Evolutionary conservation across 1,284 basidiomycete genomes (phyloP), one percentile per base, ranked within the genome.

Genomic region (Ceratobasidium sp.): DNA sequence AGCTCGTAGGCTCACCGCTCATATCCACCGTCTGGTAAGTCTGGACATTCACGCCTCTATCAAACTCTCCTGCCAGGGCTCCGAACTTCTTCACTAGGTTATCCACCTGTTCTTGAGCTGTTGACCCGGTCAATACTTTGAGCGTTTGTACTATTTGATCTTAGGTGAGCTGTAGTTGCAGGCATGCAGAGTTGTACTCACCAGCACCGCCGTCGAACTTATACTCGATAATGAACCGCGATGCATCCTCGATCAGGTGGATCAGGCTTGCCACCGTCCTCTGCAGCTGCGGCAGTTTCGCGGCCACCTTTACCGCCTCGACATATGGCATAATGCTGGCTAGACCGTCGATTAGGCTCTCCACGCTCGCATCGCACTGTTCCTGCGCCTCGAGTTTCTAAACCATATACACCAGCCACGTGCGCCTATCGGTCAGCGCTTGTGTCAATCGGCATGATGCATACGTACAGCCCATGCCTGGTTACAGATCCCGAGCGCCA

Each of bases 41-140:
- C 31, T 62, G 59, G 4, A 62, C 39, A 39, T 22, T 22, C 6
- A 62, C 13, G 3, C 59, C 59, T 11, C 59, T 37, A 43, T 62
- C 59, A 19, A 62, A 62, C 5, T 11, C 22, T 14, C 43, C 59
- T 37, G 22, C 43, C 11, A 62, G n/a, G 9, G 4, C 39, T n/a
- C 24, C 2, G 2, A 62, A 24, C 24, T 43, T 22, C 3, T 9
- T 19, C 19, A 39, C 5, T 7, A 62, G 8, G 11, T 41, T 8
- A n/a, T 62, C 16, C 8, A 62, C 59, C n/a, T 62, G 59, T 6
- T 43, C 59, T 24, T 62, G 59, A 8, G 59, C 59, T 1, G 14
- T 43, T n/a, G 59, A 62, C 2, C 37, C 34, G 3, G 43, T 13
- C 9, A 62, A 5, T 2, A 37, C 37, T 5, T 22, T 13, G 8